Base-by-base conservation (phyloP, 1,139 yeast species). In the Suhomyces coccinellae region DNA sequence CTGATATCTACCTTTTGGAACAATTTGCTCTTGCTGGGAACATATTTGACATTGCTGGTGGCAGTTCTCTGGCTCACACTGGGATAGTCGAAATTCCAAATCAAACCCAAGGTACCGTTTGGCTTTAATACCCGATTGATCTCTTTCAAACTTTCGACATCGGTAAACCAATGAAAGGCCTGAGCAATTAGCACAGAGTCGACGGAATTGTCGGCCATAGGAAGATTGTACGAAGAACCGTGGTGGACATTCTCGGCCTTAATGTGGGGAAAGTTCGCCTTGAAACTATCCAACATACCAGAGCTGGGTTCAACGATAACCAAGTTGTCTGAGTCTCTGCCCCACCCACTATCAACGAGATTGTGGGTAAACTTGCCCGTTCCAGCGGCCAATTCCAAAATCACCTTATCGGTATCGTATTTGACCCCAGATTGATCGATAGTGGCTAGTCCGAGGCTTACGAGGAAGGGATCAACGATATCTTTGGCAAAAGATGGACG, bases 91-190 rank as follows among this genome's bases (percentile, higher is more conserved):
- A 71, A 78, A 59, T 83, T 83, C 88, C 88, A 83, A 47, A 83
- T 73, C 43, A 81, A 59, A 0, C 83, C 87, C 27, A 83, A 66
- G 15, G 61, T 66, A 0, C 85, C 83, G 8, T 45, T 39, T 3
- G 68, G 66, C 52, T 77, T 79, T 52, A 83, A 66, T 0, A 82
- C 80, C 24, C 87, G 65, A 33, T 65, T 55, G 27, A 83, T 59
- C 55, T 83, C 87, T 44, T 64, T 60, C 33, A 83, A 59, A 1
- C 85, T 69, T 5, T 65, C 69, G 2, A 52, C 46, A 54, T 80
- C 83, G 13, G 82, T 74, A 60, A 83, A 83, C 88, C 88, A 83
- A 54, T 83, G 88, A 59, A 79, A 83, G 0, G 82, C 88, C 54
- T 83, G 87, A 0, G 88, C 87, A 11, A 79, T 63, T n/a, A 81